Base-by-base conservation (phyloP, 2,329 filamentous ascomycete species). In the Alternaria sp. region DNA sequence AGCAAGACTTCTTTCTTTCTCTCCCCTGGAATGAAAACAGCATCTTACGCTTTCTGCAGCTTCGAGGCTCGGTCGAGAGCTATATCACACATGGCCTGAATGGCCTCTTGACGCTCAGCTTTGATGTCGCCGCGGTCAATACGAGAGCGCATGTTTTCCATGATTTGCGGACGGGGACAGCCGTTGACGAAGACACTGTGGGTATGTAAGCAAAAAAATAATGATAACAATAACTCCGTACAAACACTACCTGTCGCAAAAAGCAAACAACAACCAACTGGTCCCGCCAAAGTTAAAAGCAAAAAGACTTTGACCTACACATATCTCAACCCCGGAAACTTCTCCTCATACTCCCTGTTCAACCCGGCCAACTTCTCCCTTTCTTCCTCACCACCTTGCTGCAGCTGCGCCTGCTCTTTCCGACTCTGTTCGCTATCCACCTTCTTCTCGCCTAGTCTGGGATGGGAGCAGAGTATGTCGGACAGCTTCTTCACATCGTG, bases 1-100 rank as follows among this genome's bases (percentile, higher is more conserved):
- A 23, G 37, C 37, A 39, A 34, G 17, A 10, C 21, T 24, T 2
- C 0, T 31, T 33, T 7, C 21, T 24, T 2, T 0, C 21, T 33
- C 21, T 13, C 1, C 7, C 7, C 17, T 17, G 17, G 17, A 17
- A 17, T 5, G n/a, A 1, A 46, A 11, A 24, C 17, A 6, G 6
- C 44, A 26, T 4, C 1, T 14, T 41, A 39, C 41, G 51, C 62
- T 4, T 58, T 57, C 14, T 70, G 62, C 9, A 76, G 60, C 77
- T 93, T 96, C 31, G 78, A 76, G 1, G 89, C 91, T 48, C 93
- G 85, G 71, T 97, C 92, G 51, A 86, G 85, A 29, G 93, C 93
- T 72, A 97, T 97, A 69, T 93, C 90, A 72, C 92, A 92, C 91
- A 97, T 97, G 39, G 93, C 92, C 83, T 90, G 84, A 49, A 97